Evolutionary conservation across 768 basidiomycete species (phyloP), one percentile per base, ranked within the genome.

Genomic region (Termitomyces sp.): DNA sequence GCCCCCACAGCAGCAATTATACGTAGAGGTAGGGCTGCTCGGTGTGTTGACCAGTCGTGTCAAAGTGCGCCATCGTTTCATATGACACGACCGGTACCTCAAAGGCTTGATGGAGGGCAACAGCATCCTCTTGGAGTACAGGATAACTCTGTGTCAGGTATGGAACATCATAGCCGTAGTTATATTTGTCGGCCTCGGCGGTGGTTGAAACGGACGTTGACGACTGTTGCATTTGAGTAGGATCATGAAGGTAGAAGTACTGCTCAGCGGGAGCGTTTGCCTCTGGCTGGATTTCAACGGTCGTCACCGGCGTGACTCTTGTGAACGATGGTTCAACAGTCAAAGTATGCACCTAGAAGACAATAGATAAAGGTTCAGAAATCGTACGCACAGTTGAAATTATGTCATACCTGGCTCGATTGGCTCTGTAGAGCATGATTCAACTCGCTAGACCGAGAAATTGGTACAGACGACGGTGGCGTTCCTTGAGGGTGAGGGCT

Each of bases 381-480:
- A 35, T 28, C 24, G 42, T 36, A 26, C n/a, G 12, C 33, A 22
- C 22, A 7, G 7, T 33, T n/a, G n/a, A 1, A n/a, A 3, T 18
- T 18, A 24, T 35, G n/a, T 14, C 22, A n/a, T 60, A 70, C 70
- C 69, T 65, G 64, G 50, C 66, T 65, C 48, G 61, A 30, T 56
- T 68, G 63, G 52, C 62, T 68, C 40, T 72, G 73, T 30, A 75
- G 62, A n/a, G 73, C 73, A 63, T 67, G 72, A 10, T 66, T 65
- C 47, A 75, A 64, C 56, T 73, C 73, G 63, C 73, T 75, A 28
- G 73, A 69, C 43, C 66, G 64, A 28, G 72, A 73, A 49, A 74
- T 71, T 14, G 65, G 66, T 18, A 73, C 58, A 18, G 64, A 26
- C 3, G 65, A 42, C 20, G 61, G 54, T 2, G 33, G 26, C 5